Evolutionary conservation across 176 grass and related monocot species (phyloP).

Genomic region (sorghum (Sorghum bicolor)): Sorghum_bicolor_NCBIv3 NC_012873.2:384501-385000

Average conservation of each 20-base stretch:
- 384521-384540: constrained; percentile 92
- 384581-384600: neutral
- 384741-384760: constrained; percentile 50
- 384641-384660: neutral
- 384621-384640: constrained; percentile 10
- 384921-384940: constrained; percentile 34
- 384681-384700: constrained; percentile 91
- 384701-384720: constrained; percentile 36
- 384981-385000: constrained; percentile 68
- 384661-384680: constrained; percentile 62
- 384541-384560: constrained; percentile 78
- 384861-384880: constrained; percentile 44
- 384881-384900: constrained; percentile 51
- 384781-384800: constrained; percentile 37
- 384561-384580: constrained; percentile 64
- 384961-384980: constrained; percentile 61
- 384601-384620: constrained; percentile 9
- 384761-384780: constrained; percentile 78
- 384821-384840: constrained; percentile 35
- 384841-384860: constrained; percentile 40
- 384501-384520: constrained; percentile 84
- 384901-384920: constrained; percentile 38
- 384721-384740: constrained; percentile 62
- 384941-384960: constrained; percentile 44
- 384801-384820: constrained; percentile 39